Evolutionary conservation across 495 filamentous ascomycete genomes (phyloP), one percentile per base, ranked within the genome.

Genomic region (Tuber microsphaerosporum): DNA sequence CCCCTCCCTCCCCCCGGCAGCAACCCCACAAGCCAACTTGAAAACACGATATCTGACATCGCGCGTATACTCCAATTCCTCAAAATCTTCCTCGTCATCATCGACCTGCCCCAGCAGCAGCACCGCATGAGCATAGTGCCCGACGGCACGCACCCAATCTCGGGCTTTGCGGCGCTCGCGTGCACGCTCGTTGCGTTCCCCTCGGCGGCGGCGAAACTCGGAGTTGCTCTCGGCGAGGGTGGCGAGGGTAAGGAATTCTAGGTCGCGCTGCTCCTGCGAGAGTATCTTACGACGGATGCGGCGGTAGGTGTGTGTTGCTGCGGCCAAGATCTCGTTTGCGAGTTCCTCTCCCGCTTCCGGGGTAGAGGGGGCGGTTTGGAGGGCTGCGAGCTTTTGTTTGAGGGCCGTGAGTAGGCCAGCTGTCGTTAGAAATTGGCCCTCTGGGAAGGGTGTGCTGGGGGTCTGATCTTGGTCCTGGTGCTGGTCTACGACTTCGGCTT

Each of bases 11-110:
- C 51, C 51, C 22, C 4, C 56, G 2, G 12, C 56, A 4, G 90
- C 80, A 22, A 65, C n/a, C 72, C 72, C 72, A 73, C 37, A 73
- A 69, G 14, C 70, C 31, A 72, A 22, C 31, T 51, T 46, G 39
- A 43, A 65, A 31, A 65, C 26, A 6, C 56, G 56, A 65, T 65
- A 31, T n/a, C 26, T 22, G 56, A 65, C 3, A 34, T 71, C 70
- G 22, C 70, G 37, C 10, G 70, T 44, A 44, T 71, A 71, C 39
- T 41, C 37, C 37, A 71, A 44, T 31, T 65, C 56, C n/a, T 65
- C 56, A 17, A 65, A 65, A 12, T 31, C 56, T 12, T 65, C 45
- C 17, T 46, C 85, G 86, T 91, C 91, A 92, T 79, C 90, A 91
- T 22, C 85, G 83, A 31, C 81, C 84, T 17, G 85, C 85, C 56